A percentile compares a stretch with the other conserved stretches of the same genome.
phyloP scores from a whole-genome alignment of 73 alveolate genomes.

The Stentor roeselii region DNA sequence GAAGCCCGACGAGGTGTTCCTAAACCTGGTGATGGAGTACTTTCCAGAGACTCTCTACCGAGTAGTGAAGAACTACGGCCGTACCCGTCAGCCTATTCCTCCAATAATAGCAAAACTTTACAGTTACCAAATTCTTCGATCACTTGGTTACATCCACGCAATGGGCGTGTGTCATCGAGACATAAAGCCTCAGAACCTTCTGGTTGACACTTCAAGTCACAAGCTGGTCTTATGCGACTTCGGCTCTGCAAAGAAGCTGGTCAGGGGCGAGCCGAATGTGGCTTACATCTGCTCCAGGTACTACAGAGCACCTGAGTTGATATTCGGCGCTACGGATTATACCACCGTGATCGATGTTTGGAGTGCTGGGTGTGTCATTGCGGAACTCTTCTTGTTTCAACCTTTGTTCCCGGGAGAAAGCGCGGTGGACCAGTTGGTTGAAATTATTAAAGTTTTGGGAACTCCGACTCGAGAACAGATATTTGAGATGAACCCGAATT shows the following conservation, averaged over 20 bases:
- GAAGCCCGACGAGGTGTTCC: constrained; percentile 66
- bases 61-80: constrained; percentile 83
- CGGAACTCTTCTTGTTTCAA: constrained; percentile 78
- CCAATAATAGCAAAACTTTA: constrained; percentile 86
- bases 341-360: constrained; percentile 76
- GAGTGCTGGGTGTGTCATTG: constrained; percentile 93
- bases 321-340: constrained; percentile 90
- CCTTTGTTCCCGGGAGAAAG: constrained; percentile 76
- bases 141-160: constrained; percentile 85
- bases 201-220: constrained; percentile 58
- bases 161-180: constrained; percentile 84
- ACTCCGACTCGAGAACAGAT: constrained; percentile 84
- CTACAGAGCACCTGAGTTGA: constrained; percentile 96
- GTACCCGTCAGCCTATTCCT: constrained; percentile 85
- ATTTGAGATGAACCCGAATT: constrained; percentile 80
- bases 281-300: constrained; percentile 84
- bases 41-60: constrained; percentile 68
- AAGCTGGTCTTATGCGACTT: constrained; percentile 83
- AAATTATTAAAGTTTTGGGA: constrained; percentile 76
- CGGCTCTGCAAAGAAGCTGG: constrained; percentile 91
- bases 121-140: constrained; percentile 58
- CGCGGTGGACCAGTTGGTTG: constrained; percentile 79
- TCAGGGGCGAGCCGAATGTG: constrained; percentile 92
- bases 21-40: constrained; percentile 81
- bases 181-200: constrained; percentile 80